These are phyloP conservation scores for Solioccasus polychromus DNA, from an alignment of 768 basidiomycete species.

Conservation along the genomic window DNA sequence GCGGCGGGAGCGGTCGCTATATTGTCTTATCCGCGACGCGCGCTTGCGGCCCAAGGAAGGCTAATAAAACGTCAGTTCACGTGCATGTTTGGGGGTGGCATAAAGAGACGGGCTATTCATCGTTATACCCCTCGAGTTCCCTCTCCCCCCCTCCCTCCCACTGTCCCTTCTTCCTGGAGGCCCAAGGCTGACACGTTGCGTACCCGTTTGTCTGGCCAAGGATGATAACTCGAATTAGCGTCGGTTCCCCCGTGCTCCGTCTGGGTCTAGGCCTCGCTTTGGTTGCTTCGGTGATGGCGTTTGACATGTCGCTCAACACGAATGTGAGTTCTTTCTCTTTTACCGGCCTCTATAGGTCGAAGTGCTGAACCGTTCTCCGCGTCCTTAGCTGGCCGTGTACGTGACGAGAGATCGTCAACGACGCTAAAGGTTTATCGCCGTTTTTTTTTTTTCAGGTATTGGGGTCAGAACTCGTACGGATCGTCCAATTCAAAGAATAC, in stretches of 20 bases:
- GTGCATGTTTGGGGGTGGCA: constrained; percentile 7
- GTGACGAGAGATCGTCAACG: no score
- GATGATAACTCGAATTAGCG: constrained; percentile 9
- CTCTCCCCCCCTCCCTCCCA: no score
- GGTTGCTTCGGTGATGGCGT: constrained; percentile 16
- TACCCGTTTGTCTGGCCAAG: not conserved
- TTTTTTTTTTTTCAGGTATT: constrained; percentile 21
- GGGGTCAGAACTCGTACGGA: constrained; percentile 38
- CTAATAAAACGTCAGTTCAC: no score
- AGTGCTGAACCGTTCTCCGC: no score
- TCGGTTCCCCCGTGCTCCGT: constrained; percentile 9
- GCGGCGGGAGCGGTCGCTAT: no score
- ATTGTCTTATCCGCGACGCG: no score
- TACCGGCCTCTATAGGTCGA: not conserved
- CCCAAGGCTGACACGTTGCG: not conserved
- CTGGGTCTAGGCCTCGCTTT: constrained; percentile 13
- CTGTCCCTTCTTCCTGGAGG: not conserved
- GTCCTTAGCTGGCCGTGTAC: constrained; percentile 27
- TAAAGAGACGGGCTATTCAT: constrained; percentile 10
- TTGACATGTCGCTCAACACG: constrained; percentile 24
- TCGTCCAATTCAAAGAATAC: constrained; percentile 23
- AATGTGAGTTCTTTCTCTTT: constrained; percentile 17
- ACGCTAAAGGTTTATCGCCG: no score
- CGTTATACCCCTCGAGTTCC: no score
- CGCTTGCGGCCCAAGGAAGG: no score